A percentile compares a stretch with the other conserved stretches of the same genome.
Conservation (phyloP, 2,329 filamentous ascomycete genomes). For the Ophiostoma quercus region DNA sequence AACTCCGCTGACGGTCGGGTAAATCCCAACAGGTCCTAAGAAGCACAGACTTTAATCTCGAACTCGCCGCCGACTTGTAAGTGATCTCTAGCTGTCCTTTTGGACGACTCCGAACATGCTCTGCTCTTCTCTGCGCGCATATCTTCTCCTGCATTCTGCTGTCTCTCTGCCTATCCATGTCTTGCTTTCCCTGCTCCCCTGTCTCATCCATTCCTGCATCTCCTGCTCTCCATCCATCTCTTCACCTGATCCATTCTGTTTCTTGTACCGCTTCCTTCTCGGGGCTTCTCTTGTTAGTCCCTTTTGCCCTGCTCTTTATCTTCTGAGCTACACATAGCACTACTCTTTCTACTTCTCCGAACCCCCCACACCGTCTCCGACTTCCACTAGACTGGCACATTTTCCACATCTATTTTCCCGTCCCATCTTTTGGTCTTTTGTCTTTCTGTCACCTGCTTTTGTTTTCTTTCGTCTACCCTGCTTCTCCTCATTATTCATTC, state of each 20-base stretch:
- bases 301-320: slow-evolving; percentile 12
- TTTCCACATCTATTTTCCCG: slow-evolving; percentile 2
- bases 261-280: slow-evolving; percentile 2
- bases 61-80: slow-evolving; percentile 54
- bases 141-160: slow-evolving; percentile 21
- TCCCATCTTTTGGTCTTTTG: background rate
- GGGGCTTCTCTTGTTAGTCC: slow-evolving; percentile 1
- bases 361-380: slow-evolving; percentile 9
- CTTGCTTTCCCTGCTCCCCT: slow-evolving; percentile 20
- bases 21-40: slow-evolving; percentile 42
- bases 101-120: background rate
- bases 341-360: background rate
- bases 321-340: background rate
- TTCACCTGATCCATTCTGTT: background rate
- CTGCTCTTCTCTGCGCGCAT: background rate
- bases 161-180: slow-evolving; percentile 19
- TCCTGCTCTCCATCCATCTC: background rate
- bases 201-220: background rate
- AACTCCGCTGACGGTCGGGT: slow-evolving; percentile 24
- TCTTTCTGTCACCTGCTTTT: slow-evolving; percentile 8
- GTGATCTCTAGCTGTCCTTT: slow-evolving; percentile 32
- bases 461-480: slow-evolving; percentile 1
- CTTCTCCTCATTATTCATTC: background rate
- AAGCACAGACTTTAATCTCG: slow-evolving; percentile 45
- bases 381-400: background rate